Evolutionary conservation across 331 rosid genomes (phyloP).

Genomic region (Prunus yedoensis): DNA sequence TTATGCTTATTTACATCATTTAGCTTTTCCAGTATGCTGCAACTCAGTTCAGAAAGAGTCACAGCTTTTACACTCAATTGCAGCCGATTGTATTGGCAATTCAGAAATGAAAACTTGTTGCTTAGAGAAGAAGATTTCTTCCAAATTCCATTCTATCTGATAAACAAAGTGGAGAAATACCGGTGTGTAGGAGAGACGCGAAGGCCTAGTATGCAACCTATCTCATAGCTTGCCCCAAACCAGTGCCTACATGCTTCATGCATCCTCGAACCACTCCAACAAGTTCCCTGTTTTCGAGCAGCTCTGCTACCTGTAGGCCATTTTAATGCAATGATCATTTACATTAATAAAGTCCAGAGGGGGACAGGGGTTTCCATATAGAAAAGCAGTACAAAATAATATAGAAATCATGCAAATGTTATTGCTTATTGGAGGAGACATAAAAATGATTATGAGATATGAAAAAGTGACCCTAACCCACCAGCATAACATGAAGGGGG

Average conservation of each 20-base stretch:
- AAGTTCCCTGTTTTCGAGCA: slow-evolving; percentile 52
- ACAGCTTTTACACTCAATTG: not conserved
- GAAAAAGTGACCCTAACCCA: slow-evolving; percentile 40
- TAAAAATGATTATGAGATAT: slow-evolving; percentile 8
- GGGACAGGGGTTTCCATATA: not conserved
- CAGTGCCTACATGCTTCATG: slow-evolving; percentile 54
- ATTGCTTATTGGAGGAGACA: not conserved
- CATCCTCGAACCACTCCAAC: slow-evolving; percentile 80
- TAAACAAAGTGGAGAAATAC: slow-evolving; percentile 27
- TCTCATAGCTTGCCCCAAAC: slow-evolving; percentile 41
- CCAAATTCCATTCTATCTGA: not conserved
- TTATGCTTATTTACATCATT: no score
- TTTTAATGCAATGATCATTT: slow-evolving; percentile 9
- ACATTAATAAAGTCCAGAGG: slow-evolving; percentile 9
- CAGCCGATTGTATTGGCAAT: no score
- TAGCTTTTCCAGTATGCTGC: not conserved
- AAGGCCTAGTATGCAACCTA: slow-evolving; percentile 73
- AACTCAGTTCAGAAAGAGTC: not conserved
- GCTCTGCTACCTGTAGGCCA: slow-evolving; percentile 64
- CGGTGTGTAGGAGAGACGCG: slow-evolving; percentile 67
- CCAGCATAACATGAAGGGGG: slow-evolving; percentile 73
- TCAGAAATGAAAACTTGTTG: not conserved
- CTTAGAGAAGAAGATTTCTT: not conserved
- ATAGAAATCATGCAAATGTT: slow-evolving; percentile 21
- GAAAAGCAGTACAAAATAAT: slow-evolving; percentile 12